Evolutionary conservation across 805 yeast species (phyloP), one percentile per base, ranked within the genome.

Genomic region (Sugiyamaella smithiae): DNA sequence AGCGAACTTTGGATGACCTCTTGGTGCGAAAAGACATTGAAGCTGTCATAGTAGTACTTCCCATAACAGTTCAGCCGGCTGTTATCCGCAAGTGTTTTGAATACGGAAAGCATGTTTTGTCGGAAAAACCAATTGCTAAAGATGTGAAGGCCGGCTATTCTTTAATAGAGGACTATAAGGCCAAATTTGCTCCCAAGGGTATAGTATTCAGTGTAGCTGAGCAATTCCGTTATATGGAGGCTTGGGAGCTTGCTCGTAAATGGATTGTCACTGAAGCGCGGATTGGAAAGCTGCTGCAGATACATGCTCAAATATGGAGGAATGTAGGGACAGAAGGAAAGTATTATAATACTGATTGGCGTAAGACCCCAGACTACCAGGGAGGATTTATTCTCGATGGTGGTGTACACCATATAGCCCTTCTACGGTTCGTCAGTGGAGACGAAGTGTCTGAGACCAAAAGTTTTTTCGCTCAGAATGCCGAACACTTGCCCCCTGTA

Each of bases 51-150:
- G 31, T 57, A n/a, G 58, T 54, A n/a, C 44, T 57, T 17, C 61
- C 62, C 14, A 56, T 56, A 8, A 31, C 25, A n/a, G 16, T 52
- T 20, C 60, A 57, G 46, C 48, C 61, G 7, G 52, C 46, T 7
- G 49, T 54, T 22, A 46, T 57, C 11, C 12, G 33, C 20, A 31
- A 32, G 29, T 49, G 52, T 5, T 38, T 58, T 12, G 12, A 31
- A 12, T 51, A 53, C 17, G 61, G 60, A 11, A 57, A 57, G 43
- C 61, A 57, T 40, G 59, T 57, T 22, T 40, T 57, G 25, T 52
- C 52, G 40, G 61, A 57, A 49, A 57, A 57, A 44, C 61, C 61
- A 7, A 31, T 57, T 9, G 54, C 57, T 8, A 42, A 37, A 12
- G 55, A 50, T 37, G 33, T 50, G 23, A 40, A 24, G 9, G 47